Percentiles rank a stretch among this genome's conserved stretches.
phyloP scores from a whole-genome alignment of 1,284 basidiomycete species.

The Malassezia equina region DNA sequence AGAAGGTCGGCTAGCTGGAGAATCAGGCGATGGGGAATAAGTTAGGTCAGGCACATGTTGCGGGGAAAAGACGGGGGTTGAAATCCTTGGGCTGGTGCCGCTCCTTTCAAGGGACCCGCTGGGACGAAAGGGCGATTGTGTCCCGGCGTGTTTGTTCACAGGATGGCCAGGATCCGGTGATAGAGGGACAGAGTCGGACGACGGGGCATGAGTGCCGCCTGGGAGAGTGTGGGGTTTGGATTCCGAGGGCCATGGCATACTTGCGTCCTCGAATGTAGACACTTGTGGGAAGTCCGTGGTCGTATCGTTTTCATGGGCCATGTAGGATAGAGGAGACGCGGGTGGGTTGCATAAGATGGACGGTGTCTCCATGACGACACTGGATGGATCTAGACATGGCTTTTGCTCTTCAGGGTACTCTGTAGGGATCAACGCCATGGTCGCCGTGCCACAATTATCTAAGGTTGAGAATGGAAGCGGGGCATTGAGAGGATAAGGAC shows the following conservation, averaged over 20 bases:
- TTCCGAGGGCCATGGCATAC: neutral
- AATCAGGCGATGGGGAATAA: neutral
- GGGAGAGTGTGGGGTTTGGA: neutral
- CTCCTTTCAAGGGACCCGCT: neutral
- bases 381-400: neutral
- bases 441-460: neutral
- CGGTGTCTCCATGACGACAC: neutral
- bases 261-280: neutral
- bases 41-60: neutral
- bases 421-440: neutral
- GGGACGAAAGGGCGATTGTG: neutral
- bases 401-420: neutral
- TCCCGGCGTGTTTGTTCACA: neutral
- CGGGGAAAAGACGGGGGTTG: neutral
- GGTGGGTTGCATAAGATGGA: neutral
- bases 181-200: neutral
- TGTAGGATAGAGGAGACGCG: neutral
- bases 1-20: conserved; percentile 9
- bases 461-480: neutral
- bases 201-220: neutral
- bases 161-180: neutral
- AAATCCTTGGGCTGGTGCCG: neutral
- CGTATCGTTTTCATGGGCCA: neutral
- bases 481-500: neutral
- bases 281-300: neutral